A percentile compares a stretch with the other conserved stretches of the same genome.
Conservation (phyloP, 1,139 yeast genomes). For the Kodamaea sp. region DNA sequence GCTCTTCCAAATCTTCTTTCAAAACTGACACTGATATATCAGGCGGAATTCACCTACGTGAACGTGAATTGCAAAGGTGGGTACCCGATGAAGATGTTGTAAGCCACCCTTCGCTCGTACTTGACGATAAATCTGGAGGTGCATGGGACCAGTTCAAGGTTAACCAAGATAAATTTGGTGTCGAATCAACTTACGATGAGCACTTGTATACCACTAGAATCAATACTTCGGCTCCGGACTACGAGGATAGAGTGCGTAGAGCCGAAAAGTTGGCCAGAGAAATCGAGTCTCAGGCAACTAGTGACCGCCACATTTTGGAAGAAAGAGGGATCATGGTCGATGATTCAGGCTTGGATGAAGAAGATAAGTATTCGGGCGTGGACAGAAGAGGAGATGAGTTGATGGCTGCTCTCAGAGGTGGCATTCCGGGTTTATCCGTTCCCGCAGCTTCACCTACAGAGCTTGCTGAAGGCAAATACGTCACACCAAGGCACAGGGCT, state of each 20-base stretch:
- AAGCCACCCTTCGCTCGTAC: conserved; percentile 27
- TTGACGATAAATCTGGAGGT: conserved; percentile 41
- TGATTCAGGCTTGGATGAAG: conserved; percentile 89
- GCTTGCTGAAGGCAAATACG: conserved; percentile 36
- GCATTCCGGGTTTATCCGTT: conserved; percentile 16
- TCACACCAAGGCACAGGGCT: conserved; percentile 66
- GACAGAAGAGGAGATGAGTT: conserved; percentile 53
- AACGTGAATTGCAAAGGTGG: conserved; percentile 83
- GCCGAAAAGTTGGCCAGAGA: conserved; percentile 83
- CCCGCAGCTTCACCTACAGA: conserved; percentile 7
- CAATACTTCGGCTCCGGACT: conserved; percentile 73
- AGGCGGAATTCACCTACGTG: conserved; percentile 40
- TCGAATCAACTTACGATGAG: conserved; percentile 84
- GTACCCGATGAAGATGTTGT: conserved; percentile 56
- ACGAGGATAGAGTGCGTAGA: conserved; percentile 54
- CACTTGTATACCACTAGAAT: conserved; percentile 84
- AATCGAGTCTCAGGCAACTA: conserved; percentile 66
- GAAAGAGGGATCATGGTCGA: conserved; percentile 80
- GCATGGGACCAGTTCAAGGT: conserved; percentile 94
- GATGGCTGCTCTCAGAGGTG: conserved; percentile 54
- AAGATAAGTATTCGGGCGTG: conserved; percentile 94
- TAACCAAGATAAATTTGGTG: conserved; percentile 84
- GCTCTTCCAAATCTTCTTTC: conserved; percentile 35
- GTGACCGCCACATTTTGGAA: conserved; percentile 81
- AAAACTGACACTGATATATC: conserved; percentile 86